A percentile compares a stretch with the other conserved stretches of the same genome.
Conservation (phyloP, 495 filamentous ascomycete genomes). For the Penicillium pancosmium region DNA sequence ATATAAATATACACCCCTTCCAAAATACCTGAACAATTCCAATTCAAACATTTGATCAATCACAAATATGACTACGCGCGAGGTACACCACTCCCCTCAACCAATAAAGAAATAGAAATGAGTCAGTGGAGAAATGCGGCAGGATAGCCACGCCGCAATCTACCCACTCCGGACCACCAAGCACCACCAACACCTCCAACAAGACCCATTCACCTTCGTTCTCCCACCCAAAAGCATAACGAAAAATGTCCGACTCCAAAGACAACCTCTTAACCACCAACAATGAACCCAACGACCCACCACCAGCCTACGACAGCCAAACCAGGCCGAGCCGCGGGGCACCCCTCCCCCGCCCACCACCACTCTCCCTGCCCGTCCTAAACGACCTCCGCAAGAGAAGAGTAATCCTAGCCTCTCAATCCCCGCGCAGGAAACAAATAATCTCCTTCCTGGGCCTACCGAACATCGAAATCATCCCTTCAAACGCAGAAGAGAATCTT, state of each 20-base stretch:
- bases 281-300: constrained; percentile 30
- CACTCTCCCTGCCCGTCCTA: constrained; percentile 77
- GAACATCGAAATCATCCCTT: constrained; percentile 82
- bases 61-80: background rate
- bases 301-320: constrained; percentile 40
- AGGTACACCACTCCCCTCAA: background rate
- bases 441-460: constrained; percentile 72
- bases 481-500: constrained; percentile 77
- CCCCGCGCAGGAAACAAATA: constrained; percentile 80
- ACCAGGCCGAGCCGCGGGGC: constrained; percentile 23
- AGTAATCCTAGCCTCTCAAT: constrained; percentile 85
- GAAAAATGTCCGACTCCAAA: constrained; percentile 41
- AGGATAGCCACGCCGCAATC: constrained; percentile 5
- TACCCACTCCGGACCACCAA: constrained; percentile 2
- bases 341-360: constrained; percentile 57
- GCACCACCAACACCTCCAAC: background rate
- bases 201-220: constrained; percentile 5
- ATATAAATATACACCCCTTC: too few species aligned
- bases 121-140: constrained; percentile 15
- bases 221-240: background rate
- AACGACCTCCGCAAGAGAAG: constrained; percentile 69
- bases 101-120: constrained; percentile 7
- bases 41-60: background rate
- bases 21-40: background rate
- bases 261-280: constrained; percentile 29